Evolutionary conservation across 495 filamentous ascomycete species (phyloP).

Genomic region (Xylaria curta): DNA sequence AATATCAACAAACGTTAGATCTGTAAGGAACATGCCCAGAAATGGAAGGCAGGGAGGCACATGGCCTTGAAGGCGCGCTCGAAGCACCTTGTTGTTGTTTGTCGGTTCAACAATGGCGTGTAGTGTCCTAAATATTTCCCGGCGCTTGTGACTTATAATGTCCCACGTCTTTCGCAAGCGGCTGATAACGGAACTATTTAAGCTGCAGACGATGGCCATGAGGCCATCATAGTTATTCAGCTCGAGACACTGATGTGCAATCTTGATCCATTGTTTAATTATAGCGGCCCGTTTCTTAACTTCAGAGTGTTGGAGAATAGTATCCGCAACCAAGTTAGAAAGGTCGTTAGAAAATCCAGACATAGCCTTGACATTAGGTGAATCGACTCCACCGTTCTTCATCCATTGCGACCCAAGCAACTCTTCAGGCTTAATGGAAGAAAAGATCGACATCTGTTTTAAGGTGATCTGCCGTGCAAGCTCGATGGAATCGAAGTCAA

Average conservation of each 20-base stretch:
- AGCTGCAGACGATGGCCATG: conserved; percentile 93
- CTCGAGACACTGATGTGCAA: conserved; percentile 83
- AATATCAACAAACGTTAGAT: conserved; percentile 84
- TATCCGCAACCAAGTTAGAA: conserved; percentile 94
- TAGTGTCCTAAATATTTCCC: conserved; percentile 75
- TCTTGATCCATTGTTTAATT: conserved; percentile 99
- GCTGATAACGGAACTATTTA: conserved; percentile 89
- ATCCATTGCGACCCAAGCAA: conserved; percentile 94
- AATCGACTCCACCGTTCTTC: conserved; percentile 76
- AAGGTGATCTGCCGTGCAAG: conserved; percentile 92
- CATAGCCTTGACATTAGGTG: conserved; percentile 95
- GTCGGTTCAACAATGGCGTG: conserved; percentile 84
- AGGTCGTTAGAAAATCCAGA: conserved; percentile 89
- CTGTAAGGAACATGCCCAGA: conserved; percentile 95
- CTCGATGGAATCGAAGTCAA: conserved; percentile 94
- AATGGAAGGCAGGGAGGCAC: conserved; percentile 95
- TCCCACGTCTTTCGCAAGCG: conserved; percentile 97
- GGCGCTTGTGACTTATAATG: conserved; percentile 82
- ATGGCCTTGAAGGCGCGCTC: conserved; percentile 83
- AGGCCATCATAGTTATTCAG: conserved; percentile 96
- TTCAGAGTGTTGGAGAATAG: conserved; percentile 84
- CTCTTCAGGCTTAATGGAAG: conserved; percentile 90
- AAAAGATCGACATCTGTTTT: conserved; percentile 93
- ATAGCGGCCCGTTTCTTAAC: conserved; percentile 86
- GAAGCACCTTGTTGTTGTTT: conserved; percentile 90